Evolutionary conservation across 1,284 basidiomycete genomes (phyloP).

Genomic region (Schizophyllum amplum): DNA sequence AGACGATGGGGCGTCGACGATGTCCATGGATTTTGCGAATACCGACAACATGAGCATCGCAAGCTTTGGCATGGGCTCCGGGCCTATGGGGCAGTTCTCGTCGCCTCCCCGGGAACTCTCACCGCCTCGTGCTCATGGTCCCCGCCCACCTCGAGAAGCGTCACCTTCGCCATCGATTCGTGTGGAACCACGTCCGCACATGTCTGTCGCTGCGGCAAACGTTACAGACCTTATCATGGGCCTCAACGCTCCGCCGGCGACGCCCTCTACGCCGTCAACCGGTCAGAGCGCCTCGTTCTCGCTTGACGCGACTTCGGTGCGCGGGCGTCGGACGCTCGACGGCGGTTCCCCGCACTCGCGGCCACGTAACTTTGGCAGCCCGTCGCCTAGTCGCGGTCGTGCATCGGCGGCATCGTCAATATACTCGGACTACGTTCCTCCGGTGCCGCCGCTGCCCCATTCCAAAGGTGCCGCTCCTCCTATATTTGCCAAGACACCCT

Average conservation of each 20-base stretch:
- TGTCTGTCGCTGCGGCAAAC: constrained; percentile 57
- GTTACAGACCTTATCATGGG: constrained; percentile 67
- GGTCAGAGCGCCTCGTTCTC: constrained; percentile 24
- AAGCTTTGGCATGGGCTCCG: constrained; percentile 15
- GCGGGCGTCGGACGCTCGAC: background rate
- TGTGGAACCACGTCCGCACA: constrained; percentile 21
- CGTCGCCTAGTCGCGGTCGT: constrained; percentile 7
- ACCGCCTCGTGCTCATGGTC: constrained; percentile 24
- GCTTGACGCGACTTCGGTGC: constrained; percentile 21
- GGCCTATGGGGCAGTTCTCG: constrained; percentile 12
- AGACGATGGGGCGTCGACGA: background rate
- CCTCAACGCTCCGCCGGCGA: constrained; percentile 35
- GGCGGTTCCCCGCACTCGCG: background rate
- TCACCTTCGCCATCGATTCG: constrained; percentile 21
- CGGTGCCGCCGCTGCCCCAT: background rate
- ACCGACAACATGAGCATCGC: background rate
- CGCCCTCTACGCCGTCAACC: constrained; percentile 16
- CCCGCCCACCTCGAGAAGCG: constrained; percentile 21
- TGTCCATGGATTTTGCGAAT: background rate
- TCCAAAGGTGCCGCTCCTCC: background rate
- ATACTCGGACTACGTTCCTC: background rate
- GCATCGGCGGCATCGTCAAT: background rate
- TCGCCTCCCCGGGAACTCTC: constrained; percentile 23
- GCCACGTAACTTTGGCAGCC: constrained; percentile 1
- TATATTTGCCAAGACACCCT: background rate